A percentile compares a stretch with the other conserved stretches of the same genome.
Conservation (phyloP, 441 rosid species). For the Populus tomentosa region DNA sequence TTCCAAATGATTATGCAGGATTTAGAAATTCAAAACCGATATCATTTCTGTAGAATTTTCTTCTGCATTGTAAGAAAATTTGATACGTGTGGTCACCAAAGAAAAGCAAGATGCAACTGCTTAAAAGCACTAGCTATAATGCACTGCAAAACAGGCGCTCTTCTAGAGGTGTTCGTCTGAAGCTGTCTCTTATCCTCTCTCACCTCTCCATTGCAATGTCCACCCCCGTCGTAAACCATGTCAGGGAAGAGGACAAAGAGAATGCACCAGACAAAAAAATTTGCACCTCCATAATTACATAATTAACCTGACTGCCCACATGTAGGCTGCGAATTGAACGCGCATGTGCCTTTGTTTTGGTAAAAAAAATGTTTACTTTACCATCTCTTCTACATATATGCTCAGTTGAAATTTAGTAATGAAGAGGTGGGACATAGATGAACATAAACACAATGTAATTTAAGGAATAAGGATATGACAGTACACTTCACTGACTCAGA, state of each 20-base stretch:
- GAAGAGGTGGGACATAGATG: not conserved
- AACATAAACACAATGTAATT: not conserved
- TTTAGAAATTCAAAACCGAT: constrained; percentile 11
- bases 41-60: constrained; percentile 12
- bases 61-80: not conserved
- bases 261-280: too few relatives aligned
- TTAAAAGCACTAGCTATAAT: not conserved
- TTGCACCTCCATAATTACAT: not conserved
- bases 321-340: not conserved
- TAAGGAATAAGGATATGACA: not conserved
- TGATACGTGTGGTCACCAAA: not conserved
- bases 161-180: not conserved
- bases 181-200: not conserved
- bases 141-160: not conserved
- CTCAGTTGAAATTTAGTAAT: not conserved
- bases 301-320: not conserved
- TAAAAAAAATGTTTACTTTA: too few relatives aligned
- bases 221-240: not conserved
- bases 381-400: too few relatives aligned
- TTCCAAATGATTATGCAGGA: not conserved
- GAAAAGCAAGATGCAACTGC: not conserved
- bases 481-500: not conserved
- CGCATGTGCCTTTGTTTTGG: not conserved
- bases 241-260: too few relatives aligned
- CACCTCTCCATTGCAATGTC: not conserved